Conservation (phyloP, 805 yeast genomes). For the Scheffersomyces coipomensis region DNA sequence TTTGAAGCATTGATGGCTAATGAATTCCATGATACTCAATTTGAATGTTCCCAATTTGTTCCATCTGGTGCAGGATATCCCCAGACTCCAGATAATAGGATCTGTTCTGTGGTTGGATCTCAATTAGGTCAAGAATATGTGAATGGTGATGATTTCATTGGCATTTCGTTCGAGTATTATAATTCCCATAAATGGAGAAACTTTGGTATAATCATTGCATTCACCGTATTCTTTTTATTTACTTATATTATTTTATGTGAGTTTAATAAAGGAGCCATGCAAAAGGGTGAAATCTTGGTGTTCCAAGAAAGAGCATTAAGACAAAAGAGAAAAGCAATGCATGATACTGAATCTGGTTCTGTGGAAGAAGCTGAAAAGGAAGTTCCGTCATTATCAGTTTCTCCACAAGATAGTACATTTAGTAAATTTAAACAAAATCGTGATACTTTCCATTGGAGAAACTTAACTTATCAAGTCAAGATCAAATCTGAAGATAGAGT, state of each 20-base stretch:
- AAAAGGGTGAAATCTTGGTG: conserved; percentile 69
- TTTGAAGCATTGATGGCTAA: conserved; percentile 59
- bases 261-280: conserved; percentile 58
- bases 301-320: conserved; percentile 52
- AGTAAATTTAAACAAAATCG: neutral
- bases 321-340: conserved; percentile 37
- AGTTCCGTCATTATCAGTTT: neutral
- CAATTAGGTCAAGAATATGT: conserved; percentile 19
- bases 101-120: conserved; percentile 25
- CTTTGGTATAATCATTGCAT: conserved; percentile 60
- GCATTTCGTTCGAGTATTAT: conserved; percentile 41
- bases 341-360: conserved; percentile 9
- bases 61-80: conserved; percentile 44
- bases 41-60: conserved; percentile 45
- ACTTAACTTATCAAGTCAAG: conserved; percentile 68
- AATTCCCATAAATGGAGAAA: conserved; percentile 60
- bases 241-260: conserved; percentile 58
- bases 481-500: conserved; percentile 47
- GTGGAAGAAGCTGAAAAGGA: conserved; percentile 5
- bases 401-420: neutral
- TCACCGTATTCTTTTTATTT: conserved; percentile 50
- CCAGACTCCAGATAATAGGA: conserved; percentile 6
- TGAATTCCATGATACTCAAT: conserved; percentile 50
- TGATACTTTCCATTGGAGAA: conserved; percentile 72
- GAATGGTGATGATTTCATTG: conserved; percentile 28